Percentiles rank a stretch among this genome's conserved stretches.
Conservation (phyloP, 805 yeast genomes). For the Kodamaea fukazawae region DNA sequence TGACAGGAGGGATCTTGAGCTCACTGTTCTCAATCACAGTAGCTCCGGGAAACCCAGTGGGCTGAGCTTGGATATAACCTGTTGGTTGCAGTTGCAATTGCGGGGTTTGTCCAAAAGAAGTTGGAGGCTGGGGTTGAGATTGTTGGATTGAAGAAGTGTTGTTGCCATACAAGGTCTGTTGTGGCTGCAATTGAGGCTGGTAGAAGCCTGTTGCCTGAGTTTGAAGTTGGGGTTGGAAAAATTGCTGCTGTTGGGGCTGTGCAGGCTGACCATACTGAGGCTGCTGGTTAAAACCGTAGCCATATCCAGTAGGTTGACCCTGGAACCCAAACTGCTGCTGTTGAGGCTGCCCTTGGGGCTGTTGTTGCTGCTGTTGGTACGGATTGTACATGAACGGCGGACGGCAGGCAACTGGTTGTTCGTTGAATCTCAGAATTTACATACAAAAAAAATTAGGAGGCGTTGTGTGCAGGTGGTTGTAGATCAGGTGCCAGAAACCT, state of each 20-base stretch:
- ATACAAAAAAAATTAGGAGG: neutral
- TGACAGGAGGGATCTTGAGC: conserved; percentile 66
- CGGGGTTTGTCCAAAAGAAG: conserved; percentile 9
- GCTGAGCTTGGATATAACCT: conserved; percentile 39
- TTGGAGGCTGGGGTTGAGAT: conserved; percentile 12
- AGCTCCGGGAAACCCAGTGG: conserved; percentile 45
- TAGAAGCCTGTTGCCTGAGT: conserved; percentile 49
- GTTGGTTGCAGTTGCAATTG: conserved; percentile 32
- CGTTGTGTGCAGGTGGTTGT: neutral
- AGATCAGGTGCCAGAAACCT: neutral
- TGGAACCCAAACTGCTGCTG: conserved; percentile 24
- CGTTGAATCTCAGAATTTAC: too few relatives aligned
- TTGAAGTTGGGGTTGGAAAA: conserved; percentile 20
- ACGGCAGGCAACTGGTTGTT: too few relatives aligned
- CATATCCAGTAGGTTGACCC: conserved; percentile 25
- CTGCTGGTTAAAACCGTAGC: conserved; percentile 5
- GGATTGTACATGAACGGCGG: conserved; percentile 36
- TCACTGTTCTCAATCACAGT: conserved; percentile 50
- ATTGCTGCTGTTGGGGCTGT: conserved; percentile 10
- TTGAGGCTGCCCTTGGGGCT: conserved; percentile 18
- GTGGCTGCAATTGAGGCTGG: conserved; percentile 20
- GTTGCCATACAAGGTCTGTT: conserved; percentile 17
- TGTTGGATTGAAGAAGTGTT: conserved; percentile 1
- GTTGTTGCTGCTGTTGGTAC: conserved; percentile 33
- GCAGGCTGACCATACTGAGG: conserved; percentile 9